Evolutionary conservation across 345 rosid genomes (phyloP), one percentile per base, ranked within the genome.

Genomic region (Trapa incisa): DNA sequence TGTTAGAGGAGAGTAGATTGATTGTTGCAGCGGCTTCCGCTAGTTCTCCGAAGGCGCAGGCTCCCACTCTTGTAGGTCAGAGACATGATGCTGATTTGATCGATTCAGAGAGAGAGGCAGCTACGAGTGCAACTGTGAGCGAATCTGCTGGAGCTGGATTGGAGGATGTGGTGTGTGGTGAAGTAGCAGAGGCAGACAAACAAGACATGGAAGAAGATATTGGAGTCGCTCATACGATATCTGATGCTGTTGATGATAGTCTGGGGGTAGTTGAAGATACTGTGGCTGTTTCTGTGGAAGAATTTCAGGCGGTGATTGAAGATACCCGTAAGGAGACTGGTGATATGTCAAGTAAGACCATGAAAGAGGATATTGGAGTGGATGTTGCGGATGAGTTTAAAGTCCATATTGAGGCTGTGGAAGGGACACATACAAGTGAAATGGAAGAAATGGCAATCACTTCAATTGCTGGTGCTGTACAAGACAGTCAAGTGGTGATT

Each of bases 11-110:
- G 73, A 39, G 41, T 3, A 74, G 63, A 65, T 17, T 63, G 54
- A 60, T n/a, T 38, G 45, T 69, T n/a, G 62, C 53, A 15, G 29
- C 65, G 41, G 64, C 42, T 12, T 1, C 65, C 36, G 64, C 42
- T 22, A 0, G 54, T 48, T 37, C 29, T 13, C 61, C 9, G 14
- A 29, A 33, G 58, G 54, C 6, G 65, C 63, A 17, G 65, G 35
- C 54, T 16, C 68, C 68, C 15, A 60, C 1, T 1, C 61, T 15
- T 42, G 39, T 47, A 38, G 29, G 33, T 66, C 65, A 22, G 62
- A 53, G 38, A 29, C 67, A 67, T 41, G 67, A 54, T 37, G 75
- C 39, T 13, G 78, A 52, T 66, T 65, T 17, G 33, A 58, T 66
- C 53, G 61, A 36, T 2, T 65, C 56, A 50, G 72, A 70, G 41